Conservation (phyloP, 2,329 filamentous ascomycete species). For the Fulvia fulva region DNA sequence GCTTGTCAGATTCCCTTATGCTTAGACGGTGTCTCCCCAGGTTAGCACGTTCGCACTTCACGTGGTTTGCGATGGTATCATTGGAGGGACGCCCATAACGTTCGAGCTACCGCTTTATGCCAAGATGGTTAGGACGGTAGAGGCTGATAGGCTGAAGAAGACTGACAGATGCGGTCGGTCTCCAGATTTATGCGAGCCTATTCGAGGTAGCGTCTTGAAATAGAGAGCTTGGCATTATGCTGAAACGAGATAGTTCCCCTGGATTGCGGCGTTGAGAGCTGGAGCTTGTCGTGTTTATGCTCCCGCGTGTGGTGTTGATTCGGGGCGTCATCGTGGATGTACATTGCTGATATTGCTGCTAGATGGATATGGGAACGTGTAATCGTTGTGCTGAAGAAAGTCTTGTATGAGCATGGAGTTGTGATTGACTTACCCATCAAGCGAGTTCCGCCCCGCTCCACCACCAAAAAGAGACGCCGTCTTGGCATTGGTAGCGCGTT, state of each 20-base stretch:
- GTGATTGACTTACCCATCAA: no score
- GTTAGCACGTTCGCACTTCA: background rate
- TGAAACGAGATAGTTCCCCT: background rate
- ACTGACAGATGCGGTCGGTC: background rate
- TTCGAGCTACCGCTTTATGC: background rate
- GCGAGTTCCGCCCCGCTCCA: background rate
- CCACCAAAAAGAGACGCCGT: background rate
- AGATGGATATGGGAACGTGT: no score
- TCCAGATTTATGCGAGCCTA: background rate
- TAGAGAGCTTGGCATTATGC: background rate
- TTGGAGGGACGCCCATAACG: background rate
- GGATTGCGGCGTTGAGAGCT: background rate
- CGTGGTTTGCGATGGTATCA: background rate
- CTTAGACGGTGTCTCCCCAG: background rate
- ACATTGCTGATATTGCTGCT: no score
- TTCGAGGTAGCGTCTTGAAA: background rate
- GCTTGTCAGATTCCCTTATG: background rate
- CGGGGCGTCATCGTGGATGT: background rate
- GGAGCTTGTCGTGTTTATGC: background rate
- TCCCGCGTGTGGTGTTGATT: background rate
- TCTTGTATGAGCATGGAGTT: no score
- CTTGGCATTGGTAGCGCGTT: background rate
- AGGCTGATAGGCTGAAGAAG: background rate
- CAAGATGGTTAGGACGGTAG: background rate
- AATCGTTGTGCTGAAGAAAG: no score